Percentiles rank a stretch among this genome's conserved stretches.
Evolutionary conservation across 495 filamentous ascomycete species (phyloP).

Genomic region (Lepidopterella palustris): DNA sequence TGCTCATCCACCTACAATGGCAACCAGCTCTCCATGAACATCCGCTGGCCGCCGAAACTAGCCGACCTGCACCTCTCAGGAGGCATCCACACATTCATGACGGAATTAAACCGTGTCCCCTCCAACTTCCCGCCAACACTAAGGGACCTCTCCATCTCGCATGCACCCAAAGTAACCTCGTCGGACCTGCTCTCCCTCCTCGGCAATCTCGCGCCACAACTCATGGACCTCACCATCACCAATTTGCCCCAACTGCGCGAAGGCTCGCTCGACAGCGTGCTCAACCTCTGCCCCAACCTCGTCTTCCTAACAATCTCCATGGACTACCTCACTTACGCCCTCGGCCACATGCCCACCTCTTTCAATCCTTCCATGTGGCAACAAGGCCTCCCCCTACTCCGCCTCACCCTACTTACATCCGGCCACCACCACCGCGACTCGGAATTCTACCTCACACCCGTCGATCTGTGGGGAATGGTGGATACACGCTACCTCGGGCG

Average conservation of each 20-base stretch:
- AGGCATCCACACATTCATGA: slow-evolving; percentile 40
- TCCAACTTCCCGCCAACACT: slow-evolving; percentile 21
- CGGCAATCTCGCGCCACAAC: background rate
- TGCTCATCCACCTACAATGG: slow-evolving; percentile 39
- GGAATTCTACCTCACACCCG: slow-evolving; percentile 4
- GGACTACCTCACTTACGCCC: slow-evolving; percentile 29
- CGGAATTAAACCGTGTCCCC: slow-evolving; percentile 32
- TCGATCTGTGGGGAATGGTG: slow-evolving; percentile 16
- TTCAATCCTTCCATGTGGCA: background rate
- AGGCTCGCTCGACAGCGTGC: slow-evolving; percentile 23
- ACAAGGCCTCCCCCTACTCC: slow-evolving; percentile 15
- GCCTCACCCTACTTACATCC: slow-evolving; percentile 9
- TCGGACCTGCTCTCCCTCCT: background rate
- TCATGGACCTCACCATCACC: slow-evolving; percentile 18
- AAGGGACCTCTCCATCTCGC: slow-evolving; percentile 26
- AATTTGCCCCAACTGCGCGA: slow-evolving; percentile 25
- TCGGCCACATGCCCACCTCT: slow-evolving; percentile 3
- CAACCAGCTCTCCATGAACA: slow-evolving; percentile 7
- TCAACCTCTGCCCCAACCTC: slow-evolving; percentile 26
- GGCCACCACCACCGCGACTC: slow-evolving; percentile 6
- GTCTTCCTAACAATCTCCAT: slow-evolving; percentile 26
- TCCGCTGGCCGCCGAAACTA: slow-evolving; percentile 43
- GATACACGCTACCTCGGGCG: slow-evolving; percentile 24
- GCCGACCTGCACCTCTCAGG: slow-evolving; percentile 42
- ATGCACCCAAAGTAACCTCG: slow-evolving; percentile 29